phyloP scores from a whole-genome alignment of 768 basidiomycete genomes.

The Collybiopsis luxurians region DNA sequence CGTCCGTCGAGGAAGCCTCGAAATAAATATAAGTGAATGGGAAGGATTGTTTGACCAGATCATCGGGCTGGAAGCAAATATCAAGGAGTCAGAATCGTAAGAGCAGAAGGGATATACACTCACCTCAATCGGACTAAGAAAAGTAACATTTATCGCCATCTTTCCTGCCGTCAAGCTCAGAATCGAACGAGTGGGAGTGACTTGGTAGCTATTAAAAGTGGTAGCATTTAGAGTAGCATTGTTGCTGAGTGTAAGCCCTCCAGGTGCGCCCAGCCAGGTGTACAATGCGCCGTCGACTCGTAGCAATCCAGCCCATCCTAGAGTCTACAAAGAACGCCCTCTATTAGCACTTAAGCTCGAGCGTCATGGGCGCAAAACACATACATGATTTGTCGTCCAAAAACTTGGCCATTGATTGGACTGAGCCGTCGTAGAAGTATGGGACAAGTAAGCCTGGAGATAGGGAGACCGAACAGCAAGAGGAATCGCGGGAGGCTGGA shows the following conservation, averaged over 20 bases:
- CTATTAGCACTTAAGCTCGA: too few relatives aligned
- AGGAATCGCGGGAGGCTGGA: too few relatives aligned
- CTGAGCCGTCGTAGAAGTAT: too few relatives aligned
- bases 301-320: slow-evolving; percentile 10
- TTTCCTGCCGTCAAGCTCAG: slow-evolving; percentile 51
- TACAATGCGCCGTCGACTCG: slow-evolving; percentile 14
- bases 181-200: slow-evolving; percentile 21
- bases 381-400: too few relatives aligned
- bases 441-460: too few relatives aligned
- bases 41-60: slow-evolving; percentile 25
- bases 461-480: too few relatives aligned
- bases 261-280: slow-evolving; percentile 8
- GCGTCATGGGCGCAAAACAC: too few relatives aligned
- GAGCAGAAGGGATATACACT: background rate
- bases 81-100: background rate
- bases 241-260: slow-evolving; percentile 12
- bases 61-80: slow-evolving; percentile 5
- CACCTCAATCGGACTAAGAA: slow-evolving; percentile 38
- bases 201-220: slow-evolving; percentile 3
- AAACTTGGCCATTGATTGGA: too few relatives aligned
- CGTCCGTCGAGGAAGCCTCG: slow-evolving; percentile 20
- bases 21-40: slow-evolving; percentile 29
- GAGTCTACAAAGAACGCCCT: too few relatives aligned
- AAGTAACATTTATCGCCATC: slow-evolving; percentile 47
- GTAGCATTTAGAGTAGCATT: background rate